phyloP scores from a whole-genome alignment of 768 basidiomycete species.

The Porpolomopsis calyptriformis region DNA sequence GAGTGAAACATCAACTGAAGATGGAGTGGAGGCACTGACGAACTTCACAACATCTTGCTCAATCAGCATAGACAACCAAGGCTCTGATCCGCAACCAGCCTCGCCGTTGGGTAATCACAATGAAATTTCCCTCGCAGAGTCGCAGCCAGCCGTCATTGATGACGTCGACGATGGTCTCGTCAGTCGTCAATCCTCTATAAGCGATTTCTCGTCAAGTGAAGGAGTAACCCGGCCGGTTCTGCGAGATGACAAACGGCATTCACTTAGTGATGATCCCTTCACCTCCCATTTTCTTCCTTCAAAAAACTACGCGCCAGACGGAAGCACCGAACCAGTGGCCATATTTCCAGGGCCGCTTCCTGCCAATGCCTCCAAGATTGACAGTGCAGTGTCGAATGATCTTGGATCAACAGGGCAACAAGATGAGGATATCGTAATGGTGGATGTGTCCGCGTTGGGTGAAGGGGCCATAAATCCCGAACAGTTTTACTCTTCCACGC shows the following conservation, averaged over 20 bases:
- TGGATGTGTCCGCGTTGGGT: not conserved
- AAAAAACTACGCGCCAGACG: not conserved
- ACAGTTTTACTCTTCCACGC: not conserved
- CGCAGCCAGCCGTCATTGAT: not conserved
- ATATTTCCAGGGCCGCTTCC: not conserved
- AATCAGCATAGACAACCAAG: conserved; percentile 9
- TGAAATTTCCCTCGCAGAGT: not conserved
- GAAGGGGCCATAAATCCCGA: not conserved
- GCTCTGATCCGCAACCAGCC: conserved; percentile 2
- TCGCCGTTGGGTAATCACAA: not conserved
- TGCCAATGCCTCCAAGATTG: not conserved
- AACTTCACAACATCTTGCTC: conserved; percentile 21
- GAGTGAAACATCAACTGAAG: conserved; percentile 7
- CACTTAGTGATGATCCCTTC: no score
- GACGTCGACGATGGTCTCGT: not conserved
- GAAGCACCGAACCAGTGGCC: not conserved
- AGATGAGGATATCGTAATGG: not conserved
- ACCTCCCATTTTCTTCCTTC: not conserved
- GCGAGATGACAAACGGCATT: no score
- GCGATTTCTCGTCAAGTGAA: no score
- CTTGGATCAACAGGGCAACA: not conserved
- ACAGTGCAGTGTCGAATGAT: not conserved
- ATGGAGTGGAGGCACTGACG: conserved; percentile 1
- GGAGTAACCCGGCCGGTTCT: no score
- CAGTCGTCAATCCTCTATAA: not conserved